Evolutionary conservation across 2,329 filamentous ascomycete species (phyloP).

Genomic region (Aureobasidium sp.): DNA sequence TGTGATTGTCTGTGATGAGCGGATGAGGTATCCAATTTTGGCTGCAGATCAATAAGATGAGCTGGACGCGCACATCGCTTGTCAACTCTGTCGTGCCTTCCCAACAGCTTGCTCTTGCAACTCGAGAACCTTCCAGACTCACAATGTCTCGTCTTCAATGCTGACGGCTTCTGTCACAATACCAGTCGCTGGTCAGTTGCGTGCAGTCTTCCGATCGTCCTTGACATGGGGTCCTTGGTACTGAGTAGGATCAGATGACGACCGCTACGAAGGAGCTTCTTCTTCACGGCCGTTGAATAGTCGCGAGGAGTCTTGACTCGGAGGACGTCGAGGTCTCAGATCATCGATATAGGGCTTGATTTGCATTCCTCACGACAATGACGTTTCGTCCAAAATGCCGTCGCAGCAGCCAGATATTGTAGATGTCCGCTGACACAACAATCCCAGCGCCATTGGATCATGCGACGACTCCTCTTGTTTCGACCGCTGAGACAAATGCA

Average conservation of each 20-base stretch:
- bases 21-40: neutral
- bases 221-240: neutral
- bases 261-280: neutral
- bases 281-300: neutral
- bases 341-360: neutral
- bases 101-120: neutral
- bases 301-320: neutral
- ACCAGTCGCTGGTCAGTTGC: too few species aligned
- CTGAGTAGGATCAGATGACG: neutral
- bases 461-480: neutral
- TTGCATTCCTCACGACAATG: neutral
- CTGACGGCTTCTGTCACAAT: too few species aligned
- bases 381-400: neutral
- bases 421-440: too few species aligned
- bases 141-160: neutral
- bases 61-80: neutral
- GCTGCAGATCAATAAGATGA: slow-evolving; percentile 5
- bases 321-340: neutral
- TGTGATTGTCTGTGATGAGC: neutral
- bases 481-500: neutral
- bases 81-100: neutral
- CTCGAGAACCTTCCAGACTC: too few species aligned
- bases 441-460: neutral
- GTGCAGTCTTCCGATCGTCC: neutral
- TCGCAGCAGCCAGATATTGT: neutral